Evolutionary conservation across 495 filamentous ascomycete species (phyloP), one percentile per base, ranked within the genome.

Genomic region (Thermochaetoides thermophila): DNA sequence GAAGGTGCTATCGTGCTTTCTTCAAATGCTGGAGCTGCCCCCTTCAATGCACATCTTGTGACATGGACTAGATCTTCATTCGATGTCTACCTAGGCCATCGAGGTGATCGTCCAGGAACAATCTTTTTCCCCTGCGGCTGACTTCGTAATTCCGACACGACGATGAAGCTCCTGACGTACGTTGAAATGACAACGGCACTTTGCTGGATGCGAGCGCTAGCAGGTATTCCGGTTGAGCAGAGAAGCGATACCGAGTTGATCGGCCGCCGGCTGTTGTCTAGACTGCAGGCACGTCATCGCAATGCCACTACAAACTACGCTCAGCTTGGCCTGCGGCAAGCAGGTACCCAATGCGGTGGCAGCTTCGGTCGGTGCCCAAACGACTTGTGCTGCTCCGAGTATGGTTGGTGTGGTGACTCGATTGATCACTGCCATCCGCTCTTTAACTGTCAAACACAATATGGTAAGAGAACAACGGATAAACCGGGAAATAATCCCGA

Each of bases 391-490:
- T 68, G 57, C 41, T 55, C 50, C 35, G 50, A 60, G 34, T 57
- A 62, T 40, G 62, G 67, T 14, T 72, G 49, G 42, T 71, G 68
- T 42, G 70, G 69, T 23, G 48, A 56, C 23, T 47, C 51, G 11
- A 37, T 46, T 16, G 53, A 56, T 32, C 70, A 71, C 37, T 75
- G 71, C 46, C 55, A 57, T 10, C 52, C 51, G 7, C 35, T 47
- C 2, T 50, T 57, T 25, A 63, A 64, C 15, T 74, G 71, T 37
- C 71, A 73, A 48, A 14, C 50, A 3, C 41, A 45, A 10, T 66
- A 52, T 32, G 62, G 62, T 17, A 42, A 41, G n/a, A n/a, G n/a
- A n/a, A n/a, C n/a, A n/a, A n/a, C n/a, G n/a, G n/a, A n/a, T n/a
- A n/a, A n/a, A n/a, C n/a, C n/a, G n/a, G n/a, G n/a, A n/a, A n/a